Conservation (phyloP, 2,329 filamentous ascomycete species). For the Nemania sp. region DNA sequence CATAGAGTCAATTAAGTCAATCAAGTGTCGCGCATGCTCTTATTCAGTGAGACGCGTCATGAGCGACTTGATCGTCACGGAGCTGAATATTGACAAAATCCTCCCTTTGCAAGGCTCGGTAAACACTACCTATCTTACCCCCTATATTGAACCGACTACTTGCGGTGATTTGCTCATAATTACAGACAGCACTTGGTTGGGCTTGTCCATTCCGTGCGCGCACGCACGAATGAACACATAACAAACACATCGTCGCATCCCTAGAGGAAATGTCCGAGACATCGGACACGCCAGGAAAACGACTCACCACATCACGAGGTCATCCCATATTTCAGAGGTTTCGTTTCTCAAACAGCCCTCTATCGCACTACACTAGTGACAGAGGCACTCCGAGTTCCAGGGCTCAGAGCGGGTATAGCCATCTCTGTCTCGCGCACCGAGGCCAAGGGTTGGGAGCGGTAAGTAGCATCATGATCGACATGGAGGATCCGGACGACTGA, state of each 20-base stretch:
- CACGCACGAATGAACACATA: neutral
- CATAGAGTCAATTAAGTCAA: no score
- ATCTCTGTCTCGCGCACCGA: conserved; percentile 20
- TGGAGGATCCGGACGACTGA: neutral
- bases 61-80: neutral
- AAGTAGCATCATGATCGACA: conserved; percentile 9
- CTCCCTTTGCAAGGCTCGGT: neutral
- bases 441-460: conserved; percentile 8
- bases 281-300: conserved; percentile 16
- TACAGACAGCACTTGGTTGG: neutral
- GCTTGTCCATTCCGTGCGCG: neutral
- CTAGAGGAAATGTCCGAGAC: conserved; percentile 26
- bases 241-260: neutral
- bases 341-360: conserved; percentile 24
- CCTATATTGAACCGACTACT: no score
- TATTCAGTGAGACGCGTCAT: neutral
- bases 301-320: conserved; percentile 19
- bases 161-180: neutral
- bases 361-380: conserved; percentile 7
- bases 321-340: conserved; percentile 27
- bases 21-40: neutral
- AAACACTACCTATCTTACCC: no score
- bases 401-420: conserved; percentile 8
- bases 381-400: conserved; percentile 17
- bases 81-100: neutral